Evolutionary conservation across 306 rosid genomes (phyloP).

Genomic region (Trifolium fragiferum): DNA sequence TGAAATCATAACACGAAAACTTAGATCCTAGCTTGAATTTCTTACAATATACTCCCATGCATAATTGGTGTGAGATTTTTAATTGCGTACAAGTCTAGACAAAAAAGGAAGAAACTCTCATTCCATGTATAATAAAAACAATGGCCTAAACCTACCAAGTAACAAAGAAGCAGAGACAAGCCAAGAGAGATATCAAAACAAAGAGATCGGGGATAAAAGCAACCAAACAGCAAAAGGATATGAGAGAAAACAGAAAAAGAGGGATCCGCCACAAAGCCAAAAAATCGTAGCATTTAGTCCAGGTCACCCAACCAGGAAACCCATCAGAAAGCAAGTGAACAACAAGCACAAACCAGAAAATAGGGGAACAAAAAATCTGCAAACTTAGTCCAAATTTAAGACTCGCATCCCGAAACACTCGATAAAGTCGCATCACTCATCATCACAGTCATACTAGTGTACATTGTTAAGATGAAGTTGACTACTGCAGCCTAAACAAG

Average conservation of each 20-base stretch:
- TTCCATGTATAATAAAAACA: constrained; percentile 8
- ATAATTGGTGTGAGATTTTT: not conserved
- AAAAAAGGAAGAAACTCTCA: too few species aligned
- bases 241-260: not conserved
- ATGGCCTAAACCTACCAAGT: not conserved
- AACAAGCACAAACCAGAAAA: constrained; percentile 16
- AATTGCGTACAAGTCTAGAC: not conserved
- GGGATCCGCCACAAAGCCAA: constrained; percentile 2
- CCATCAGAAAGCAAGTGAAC: constrained; percentile 16
- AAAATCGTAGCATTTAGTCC: constrained; percentile 7
- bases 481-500: not conserved
- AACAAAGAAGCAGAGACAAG: not conserved
- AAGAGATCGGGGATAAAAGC: not conserved
- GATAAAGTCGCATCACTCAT: not conserved
- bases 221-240: not conserved
- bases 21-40: not conserved
- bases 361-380: constrained; percentile 19
- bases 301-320: constrained; percentile 18
- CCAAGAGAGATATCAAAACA: not conserved
- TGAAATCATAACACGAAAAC: not conserved
- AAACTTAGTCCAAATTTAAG: not conserved
- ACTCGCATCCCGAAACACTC: not conserved
- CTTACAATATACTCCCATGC: not conserved
- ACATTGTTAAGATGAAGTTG: not conserved
- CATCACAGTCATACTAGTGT: not conserved